Conservation (phyloP, 2,329 filamentous ascomycete species). For the Diaporthe citriasiana region DNA sequence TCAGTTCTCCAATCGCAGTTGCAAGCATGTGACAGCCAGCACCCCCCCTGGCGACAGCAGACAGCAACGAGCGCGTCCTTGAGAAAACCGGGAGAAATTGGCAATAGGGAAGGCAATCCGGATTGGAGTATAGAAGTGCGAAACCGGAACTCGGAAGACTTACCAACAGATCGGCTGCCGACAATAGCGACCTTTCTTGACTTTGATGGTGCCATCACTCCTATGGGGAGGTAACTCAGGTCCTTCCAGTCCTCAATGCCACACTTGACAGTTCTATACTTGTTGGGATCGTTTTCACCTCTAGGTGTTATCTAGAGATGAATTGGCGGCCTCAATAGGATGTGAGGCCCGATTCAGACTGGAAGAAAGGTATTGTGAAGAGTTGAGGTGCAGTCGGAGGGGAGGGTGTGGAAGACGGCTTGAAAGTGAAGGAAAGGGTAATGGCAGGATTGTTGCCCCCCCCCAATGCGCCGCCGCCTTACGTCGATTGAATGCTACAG, state of each 20-base stretch:
- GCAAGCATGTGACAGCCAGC: conserved; percentile 41
- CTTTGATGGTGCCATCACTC: conserved; percentile 73
- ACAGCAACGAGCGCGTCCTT: neutral
- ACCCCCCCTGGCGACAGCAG: conserved; percentile 23
- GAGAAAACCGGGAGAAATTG: neutral
- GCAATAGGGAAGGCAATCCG: neutral
- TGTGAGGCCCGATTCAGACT: conserved; percentile 3
- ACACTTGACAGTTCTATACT: conserved; percentile 15
- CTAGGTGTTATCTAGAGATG: conserved; percentile 22
- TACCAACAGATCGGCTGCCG: conserved; percentile 87
- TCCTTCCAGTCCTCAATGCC: conserved; percentile 22
- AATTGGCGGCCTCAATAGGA: conserved; percentile 21
- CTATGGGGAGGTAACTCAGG: conserved; percentile 56
- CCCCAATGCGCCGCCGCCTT: conserved; percentile 21
- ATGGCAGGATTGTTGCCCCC: conserved; percentile 27
- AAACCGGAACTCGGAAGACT: conserved; percentile 44
- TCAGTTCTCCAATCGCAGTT: conserved; percentile 34
- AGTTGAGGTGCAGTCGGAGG: neutral
- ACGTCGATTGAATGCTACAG: conserved; percentile 35
- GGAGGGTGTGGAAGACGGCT: conserved; percentile 4
- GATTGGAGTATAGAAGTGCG: neutral
- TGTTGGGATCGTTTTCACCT: conserved; percentile 24
- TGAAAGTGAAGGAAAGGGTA: conserved; percentile 8
- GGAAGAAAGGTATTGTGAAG: neutral
- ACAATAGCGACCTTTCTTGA: conserved; percentile 97